Conservation (phyloP, 1,284 basidiomycete species). For the Tylopilus orsonianus region DNA sequence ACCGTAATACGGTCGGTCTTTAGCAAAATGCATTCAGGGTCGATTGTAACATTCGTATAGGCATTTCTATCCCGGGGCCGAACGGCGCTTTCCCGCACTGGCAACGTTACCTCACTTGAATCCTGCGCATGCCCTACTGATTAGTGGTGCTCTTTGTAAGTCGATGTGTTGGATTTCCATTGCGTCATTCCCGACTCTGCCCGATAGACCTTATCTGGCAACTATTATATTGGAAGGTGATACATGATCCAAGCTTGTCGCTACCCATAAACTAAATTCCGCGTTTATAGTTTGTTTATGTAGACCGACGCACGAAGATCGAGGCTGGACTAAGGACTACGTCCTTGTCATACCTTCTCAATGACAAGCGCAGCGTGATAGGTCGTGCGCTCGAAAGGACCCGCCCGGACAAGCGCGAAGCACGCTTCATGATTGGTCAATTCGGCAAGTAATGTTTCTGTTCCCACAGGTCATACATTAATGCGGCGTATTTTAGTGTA, state of each 20-base stretch:
- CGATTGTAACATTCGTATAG: slow-evolving; percentile 38
- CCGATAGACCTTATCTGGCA: slow-evolving; percentile 83
- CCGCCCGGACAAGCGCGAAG: slow-evolving; percentile 61
- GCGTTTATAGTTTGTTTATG: slow-evolving; percentile 66
- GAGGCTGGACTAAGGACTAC: slow-evolving; percentile 85
- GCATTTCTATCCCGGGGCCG: slow-evolving; percentile 80
- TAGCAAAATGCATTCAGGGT: background rate
- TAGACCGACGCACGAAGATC: slow-evolving; percentile 83
- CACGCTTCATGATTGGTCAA: slow-evolving; percentile 84
- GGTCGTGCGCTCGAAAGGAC: slow-evolving; percentile 67
- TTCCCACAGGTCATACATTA: background rate
- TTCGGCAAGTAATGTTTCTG: slow-evolving; percentile 51
- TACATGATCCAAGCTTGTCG: background rate
- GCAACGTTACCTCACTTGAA: slow-evolving; percentile 60
- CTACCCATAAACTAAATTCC: slow-evolving; percentile 4
- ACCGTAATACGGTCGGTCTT: slow-evolving; percentile 78
- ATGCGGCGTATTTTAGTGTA: slow-evolving; percentile 56
- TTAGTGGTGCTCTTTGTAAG: slow-evolving; percentile 76
- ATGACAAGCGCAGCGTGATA: slow-evolving; percentile 82
- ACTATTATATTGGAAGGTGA: slow-evolving; percentile 84
- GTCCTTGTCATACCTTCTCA: slow-evolving; percentile 81
- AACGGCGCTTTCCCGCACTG: slow-evolving; percentile 81
- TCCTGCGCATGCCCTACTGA: slow-evolving; percentile 59
- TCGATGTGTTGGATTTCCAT: slow-evolving; percentile 15
- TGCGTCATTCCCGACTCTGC: slow-evolving; percentile 16